Base-by-base conservation (phyloP, 768 basidiomycete genomes). In the Mycena metata region DNA sequence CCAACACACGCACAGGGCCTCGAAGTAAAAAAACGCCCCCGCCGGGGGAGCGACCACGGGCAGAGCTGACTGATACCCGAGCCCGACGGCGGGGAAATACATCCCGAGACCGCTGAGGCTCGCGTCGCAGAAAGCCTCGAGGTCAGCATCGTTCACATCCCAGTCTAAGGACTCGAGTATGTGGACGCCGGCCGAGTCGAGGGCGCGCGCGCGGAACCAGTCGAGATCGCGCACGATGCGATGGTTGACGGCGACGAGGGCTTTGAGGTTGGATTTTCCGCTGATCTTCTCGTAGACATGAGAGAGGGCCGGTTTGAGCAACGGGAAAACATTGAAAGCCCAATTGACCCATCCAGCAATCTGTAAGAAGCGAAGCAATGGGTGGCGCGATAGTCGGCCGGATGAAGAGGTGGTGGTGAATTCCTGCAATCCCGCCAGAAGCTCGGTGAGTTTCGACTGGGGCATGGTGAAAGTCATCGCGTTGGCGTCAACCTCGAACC, bases 141-240 rank as follows among this genome's bases (percentile, higher is more conserved):
- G 2, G n/a, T 71, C 64, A 1, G 74, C 71, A 0, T 50, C 2
- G 0, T 12, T 0, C 3, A 24, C 15, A 12, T 58, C 42, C 77
- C 80, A 79, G 0, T 63, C 65, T 0, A 59, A 16, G 0, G 75
- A 63, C 1, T 70, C 33, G 3, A 81, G 46, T 2, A 80, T n/a
- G 6, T 51, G 67, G 3, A 83, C 61, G 0, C 81, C 80, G 5
- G 52, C 12, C 0, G 73, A 72, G 0, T 4, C 0, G 0, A 64
- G 13, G 0, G 84, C 19, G 43, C 78, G 77, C 9, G 73, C 30
- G 0, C 52, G 54, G 0, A 82, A 70, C 85, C 85, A 87, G 0
- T 0, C 0, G 6, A 83, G 63, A 21, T 84, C 81, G 0, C 56
- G 41, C 0, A 60, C 39, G 24, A 85, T 65, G 0, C 54, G 43